These are phyloP conservation scores for Avena eriantha DNA, from an alignment of 176 grass and related monocot genomes.

Conservation along the genomic window DNA sequence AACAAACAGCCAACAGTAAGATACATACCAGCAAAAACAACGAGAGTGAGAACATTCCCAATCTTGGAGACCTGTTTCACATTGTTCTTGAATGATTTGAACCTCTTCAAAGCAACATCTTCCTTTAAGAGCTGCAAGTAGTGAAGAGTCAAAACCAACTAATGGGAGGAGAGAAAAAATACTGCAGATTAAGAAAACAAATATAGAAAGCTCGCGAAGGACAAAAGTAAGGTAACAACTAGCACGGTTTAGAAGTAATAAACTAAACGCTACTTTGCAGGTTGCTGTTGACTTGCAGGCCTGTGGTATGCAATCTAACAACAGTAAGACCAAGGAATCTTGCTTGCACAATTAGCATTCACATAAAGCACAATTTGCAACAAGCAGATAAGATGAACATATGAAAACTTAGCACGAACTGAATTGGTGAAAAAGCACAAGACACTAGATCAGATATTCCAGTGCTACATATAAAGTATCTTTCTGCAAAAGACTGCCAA, in stretches of 20 bases:
- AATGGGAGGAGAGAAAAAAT: neutral
- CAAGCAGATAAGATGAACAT: neutral
- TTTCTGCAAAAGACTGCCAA: neutral
- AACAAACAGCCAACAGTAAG: neutral
- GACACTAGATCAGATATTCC: neutral
- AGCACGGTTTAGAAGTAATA: neutral
- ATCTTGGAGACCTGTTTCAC: constrained; percentile 70
- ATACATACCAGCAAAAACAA: constrained; percentile 63
- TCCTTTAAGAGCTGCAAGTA: constrained; percentile 74
- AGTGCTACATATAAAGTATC: neutral
- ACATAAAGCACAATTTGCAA: neutral
- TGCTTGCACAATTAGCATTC: neutral
- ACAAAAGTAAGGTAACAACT: neutral
- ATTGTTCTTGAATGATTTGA: constrained; percentile 76
- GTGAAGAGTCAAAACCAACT: constrained; percentile 26
- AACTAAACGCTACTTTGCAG: constrained; percentile 3
- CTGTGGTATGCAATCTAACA: neutral
- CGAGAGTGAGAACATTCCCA: constrained; percentile 60
- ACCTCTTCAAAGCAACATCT: constrained; percentile 72
- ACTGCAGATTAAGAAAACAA: neutral
- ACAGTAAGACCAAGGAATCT: neutral
- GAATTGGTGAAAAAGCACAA: neutral
- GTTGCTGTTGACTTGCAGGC: neutral
- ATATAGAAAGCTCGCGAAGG: neutral
- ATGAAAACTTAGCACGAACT: neutral